Percentiles rank a stretch among this genome's conserved stretches.
Conservation (phyloP, 148 eudicot species). For the Camellia lanceoleosa region DNA sequence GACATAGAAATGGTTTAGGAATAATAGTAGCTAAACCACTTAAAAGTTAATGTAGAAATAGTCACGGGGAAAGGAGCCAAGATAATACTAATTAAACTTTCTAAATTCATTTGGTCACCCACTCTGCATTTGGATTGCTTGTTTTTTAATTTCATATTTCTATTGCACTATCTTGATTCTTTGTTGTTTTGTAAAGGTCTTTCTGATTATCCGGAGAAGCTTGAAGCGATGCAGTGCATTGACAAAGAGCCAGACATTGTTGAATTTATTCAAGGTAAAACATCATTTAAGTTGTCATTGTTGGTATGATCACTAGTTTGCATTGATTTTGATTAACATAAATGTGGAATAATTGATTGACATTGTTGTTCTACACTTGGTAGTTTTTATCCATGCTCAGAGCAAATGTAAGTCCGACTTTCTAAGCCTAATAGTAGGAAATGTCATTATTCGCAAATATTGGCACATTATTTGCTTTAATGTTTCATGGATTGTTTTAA, state of each 20-base stretch:
- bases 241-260: conserved; percentile 88
- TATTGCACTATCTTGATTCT: neutral
- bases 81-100: neutral
- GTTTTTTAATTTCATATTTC: neutral
- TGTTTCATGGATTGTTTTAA: neutral
- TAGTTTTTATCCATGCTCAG: neutral
- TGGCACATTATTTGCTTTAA: neutral
- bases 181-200: conserved; percentile 51
- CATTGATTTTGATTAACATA: neutral
- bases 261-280: conserved; percentile 74
- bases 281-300: neutral
- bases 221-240: conserved; percentile 94
- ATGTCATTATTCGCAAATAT: neutral
- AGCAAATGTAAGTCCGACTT: neutral
- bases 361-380: neutral
- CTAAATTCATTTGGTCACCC: neutral
- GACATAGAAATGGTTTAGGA: no score
- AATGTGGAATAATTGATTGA: neutral
- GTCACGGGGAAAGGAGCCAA: neutral
- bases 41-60: no score
- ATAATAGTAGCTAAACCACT: no score
- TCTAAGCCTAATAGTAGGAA: neutral
- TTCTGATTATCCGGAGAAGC: conserved; percentile 89
- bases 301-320: neutral
- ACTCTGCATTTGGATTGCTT: neutral